These are phyloP conservation scores for Fusarium transvaalense DNA, from an alignment of 2,329 filamentous ascomycete species.

Conservation along the genomic window DNA sequence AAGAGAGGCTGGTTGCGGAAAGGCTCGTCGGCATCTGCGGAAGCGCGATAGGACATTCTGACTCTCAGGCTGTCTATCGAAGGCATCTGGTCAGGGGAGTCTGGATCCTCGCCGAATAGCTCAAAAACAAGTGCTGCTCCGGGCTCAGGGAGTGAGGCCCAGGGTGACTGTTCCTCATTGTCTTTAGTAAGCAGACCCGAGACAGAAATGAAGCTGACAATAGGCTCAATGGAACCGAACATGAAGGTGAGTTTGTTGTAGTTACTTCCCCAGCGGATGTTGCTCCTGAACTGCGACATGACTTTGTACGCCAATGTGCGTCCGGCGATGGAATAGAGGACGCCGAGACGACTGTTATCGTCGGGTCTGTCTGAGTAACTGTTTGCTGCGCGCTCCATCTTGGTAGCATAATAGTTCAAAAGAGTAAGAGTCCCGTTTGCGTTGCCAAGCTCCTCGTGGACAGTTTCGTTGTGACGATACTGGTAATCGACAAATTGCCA, in stretches of 20 bases:
- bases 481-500: slow-evolving; percentile 69
- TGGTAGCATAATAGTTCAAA: slow-evolving; percentile 73
- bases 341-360: slow-evolving; percentile 52
- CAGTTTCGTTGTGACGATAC: slow-evolving; percentile 63
- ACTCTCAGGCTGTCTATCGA: slow-evolving; percentile 59
- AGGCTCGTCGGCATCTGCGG: slow-evolving; percentile 53
- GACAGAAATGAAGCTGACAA: slow-evolving; percentile 67
- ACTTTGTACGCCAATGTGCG: slow-evolving; percentile 64
- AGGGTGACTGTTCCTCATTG: slow-evolving; percentile 61
- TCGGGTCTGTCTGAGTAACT: slow-evolving; percentile 66
- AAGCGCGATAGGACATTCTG: slow-evolving; percentile 69
- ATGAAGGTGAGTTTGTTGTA: slow-evolving; percentile 64
- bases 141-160: slow-evolving; percentile 68
- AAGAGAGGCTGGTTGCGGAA: slow-evolving; percentile 59
- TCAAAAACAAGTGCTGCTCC: slow-evolving; percentile 84
- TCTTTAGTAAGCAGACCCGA: slow-evolving; percentile 60
- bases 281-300: slow-evolving; percentile 57
- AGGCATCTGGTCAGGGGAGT: slow-evolving; percentile 45
- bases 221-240: slow-evolving; percentile 67
- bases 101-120: slow-evolving; percentile 55
- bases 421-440: slow-evolving; percentile 53
- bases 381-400: slow-evolving; percentile 71
- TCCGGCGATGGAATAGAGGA: slow-evolving; percentile 64
- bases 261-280: slow-evolving; percentile 56
- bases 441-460: slow-evolving; percentile 55